Conservation (phyloP, 345 rosid species). For the Heritiera fomes region DNA sequence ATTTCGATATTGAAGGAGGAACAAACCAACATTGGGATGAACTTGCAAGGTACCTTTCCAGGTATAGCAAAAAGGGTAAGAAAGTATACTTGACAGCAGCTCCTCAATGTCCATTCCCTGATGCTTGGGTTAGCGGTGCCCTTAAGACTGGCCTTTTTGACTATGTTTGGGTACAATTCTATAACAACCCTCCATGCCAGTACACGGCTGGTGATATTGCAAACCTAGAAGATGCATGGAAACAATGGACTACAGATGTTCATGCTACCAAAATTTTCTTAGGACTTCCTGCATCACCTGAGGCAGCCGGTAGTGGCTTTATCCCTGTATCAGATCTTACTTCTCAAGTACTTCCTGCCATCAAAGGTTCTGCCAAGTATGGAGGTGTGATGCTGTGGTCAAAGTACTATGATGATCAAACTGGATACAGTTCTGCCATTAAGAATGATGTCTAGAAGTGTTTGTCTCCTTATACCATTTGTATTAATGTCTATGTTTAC, state of each 20-base stretch:
- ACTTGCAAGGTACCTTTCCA: background rate
- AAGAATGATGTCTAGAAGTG: background rate
- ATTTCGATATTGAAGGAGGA: slow-evolving; percentile 13
- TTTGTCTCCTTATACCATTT: too few species aligned
- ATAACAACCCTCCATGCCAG: slow-evolving; percentile 3
- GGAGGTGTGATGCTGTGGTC: too few species aligned
- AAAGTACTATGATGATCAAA: background rate
- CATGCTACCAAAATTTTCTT: too few species aligned
- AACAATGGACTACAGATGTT: too few species aligned
- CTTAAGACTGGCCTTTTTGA: slow-evolving; percentile 3
- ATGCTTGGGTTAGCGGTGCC: slow-evolving; percentile 8
- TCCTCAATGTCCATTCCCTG: slow-evolving; percentile 14
- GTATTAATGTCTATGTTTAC: background rate
- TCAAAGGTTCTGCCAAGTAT: too few species aligned
- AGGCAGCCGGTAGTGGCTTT: too few species aligned
- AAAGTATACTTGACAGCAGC: slow-evolving; percentile 15
- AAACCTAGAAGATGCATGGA: too few species aligned
- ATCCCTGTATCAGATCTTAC: too few species aligned
- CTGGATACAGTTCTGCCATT: background rate
- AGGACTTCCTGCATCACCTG: too few species aligned
- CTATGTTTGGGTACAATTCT: slow-evolving; percentile 10
- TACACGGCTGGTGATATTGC: background rate
- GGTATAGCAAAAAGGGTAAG: background rate
- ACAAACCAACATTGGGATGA: slow-evolving; percentile 13
- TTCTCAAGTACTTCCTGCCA: too few species aligned